These are phyloP conservation scores for Corymbia calophylla DNA, from an alignment of 441 rosid species.

Conservation along the genomic window DNA sequence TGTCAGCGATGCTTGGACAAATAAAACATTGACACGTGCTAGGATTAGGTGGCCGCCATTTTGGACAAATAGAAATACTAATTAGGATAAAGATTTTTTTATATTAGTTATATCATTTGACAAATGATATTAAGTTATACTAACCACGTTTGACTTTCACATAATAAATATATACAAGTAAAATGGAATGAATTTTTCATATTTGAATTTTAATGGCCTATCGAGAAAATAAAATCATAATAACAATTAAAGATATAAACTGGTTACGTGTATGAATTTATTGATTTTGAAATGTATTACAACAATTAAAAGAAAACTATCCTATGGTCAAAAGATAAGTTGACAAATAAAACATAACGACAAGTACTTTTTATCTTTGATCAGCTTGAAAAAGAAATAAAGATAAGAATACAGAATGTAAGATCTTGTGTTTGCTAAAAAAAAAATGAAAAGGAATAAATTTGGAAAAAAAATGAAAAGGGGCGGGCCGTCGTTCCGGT, in stretches of 20 bases:
- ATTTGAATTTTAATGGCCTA: not conserved
- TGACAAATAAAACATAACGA: not conserved
- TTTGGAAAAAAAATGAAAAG: not conserved
- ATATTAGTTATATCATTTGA: not conserved
- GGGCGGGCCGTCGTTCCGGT: not conserved
- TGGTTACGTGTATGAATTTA: not conserved
- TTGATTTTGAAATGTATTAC: not conserved
- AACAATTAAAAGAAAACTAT: not conserved
- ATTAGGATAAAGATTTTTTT: not conserved
- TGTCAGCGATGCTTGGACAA: not conserved
- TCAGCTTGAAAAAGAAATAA: not conserved
- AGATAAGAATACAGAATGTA: not conserved
- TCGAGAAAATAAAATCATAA: not conserved
- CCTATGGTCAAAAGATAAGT: not conserved
- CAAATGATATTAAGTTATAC: not conserved
- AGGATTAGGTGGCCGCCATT: not conserved
- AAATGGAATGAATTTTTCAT: not conserved
- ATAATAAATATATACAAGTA: not conserved
- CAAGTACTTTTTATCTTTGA: not conserved
- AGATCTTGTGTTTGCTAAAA: not conserved
- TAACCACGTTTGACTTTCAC: not conserved
- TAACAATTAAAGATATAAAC: not conserved
- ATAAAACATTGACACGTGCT: not conserved
- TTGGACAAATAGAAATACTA: not conserved
- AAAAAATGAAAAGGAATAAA: no score